Evolutionary conservation across 1,284 basidiomycete species (phyloP).

Genomic region (Cryptococcus neoformans): DNA sequence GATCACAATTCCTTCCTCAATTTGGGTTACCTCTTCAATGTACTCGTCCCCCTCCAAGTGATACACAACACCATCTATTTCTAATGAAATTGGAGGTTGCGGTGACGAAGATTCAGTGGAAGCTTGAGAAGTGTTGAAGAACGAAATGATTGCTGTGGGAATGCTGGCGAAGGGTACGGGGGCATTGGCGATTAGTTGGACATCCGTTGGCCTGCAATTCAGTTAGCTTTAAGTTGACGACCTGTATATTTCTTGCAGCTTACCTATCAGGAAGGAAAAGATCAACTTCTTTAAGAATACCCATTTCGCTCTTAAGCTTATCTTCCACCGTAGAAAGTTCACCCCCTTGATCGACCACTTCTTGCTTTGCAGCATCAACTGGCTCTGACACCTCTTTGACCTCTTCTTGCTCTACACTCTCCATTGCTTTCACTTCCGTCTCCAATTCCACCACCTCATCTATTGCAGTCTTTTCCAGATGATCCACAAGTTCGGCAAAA

Average conservation of each 20-base stretch:
- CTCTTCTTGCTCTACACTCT: background rate
- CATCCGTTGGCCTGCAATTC: conserved; percentile 8
- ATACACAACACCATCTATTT: conserved; percentile 6
- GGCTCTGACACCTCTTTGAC: background rate
- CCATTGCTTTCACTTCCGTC: background rate
- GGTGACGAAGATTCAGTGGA: background rate
- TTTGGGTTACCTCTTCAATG: background rate
- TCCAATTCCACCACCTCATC: background rate
- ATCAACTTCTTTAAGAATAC: conserved; percentile 1
- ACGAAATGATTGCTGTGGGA: conserved; percentile 1
- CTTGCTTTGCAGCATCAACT: background rate
- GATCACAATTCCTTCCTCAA: background rate
- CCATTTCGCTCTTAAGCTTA: background rate
- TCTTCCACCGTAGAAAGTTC: no score
- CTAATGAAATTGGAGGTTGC: conserved; percentile 1
- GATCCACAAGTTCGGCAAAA: background rate
- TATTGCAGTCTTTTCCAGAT: conserved; percentile 3
- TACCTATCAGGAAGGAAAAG: conserved; percentile 13
- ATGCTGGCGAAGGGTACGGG: background rate
- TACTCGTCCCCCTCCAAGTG: conserved; percentile 11
- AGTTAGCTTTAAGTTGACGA: no score
- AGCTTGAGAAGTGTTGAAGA: conserved; percentile 6
- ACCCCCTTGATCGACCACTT: background rate
- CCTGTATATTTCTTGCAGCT: background rate
- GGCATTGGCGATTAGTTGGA: conserved; percentile 1